Percentiles rank a stretch among this genome's conserved stretches.
phyloP scores from a whole-genome alignment of 768 basidiomycete species.

The Termitomyces sp. region DNA sequence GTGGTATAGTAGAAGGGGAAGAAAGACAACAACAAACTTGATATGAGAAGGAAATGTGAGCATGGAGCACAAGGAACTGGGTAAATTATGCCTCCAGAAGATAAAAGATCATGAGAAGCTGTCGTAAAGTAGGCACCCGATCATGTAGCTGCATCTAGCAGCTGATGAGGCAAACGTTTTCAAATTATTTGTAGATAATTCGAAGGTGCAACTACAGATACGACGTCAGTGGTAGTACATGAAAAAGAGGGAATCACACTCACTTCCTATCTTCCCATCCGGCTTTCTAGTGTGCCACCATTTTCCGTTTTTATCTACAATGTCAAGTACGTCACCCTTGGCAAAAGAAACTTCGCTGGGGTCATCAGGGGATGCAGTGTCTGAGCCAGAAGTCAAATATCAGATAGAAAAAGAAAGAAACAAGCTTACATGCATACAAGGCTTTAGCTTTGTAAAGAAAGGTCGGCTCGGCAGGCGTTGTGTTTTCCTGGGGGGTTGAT shows the following conservation, averaged over 20 bases:
- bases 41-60: slow-evolving; percentile 2
- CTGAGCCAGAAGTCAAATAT: slow-evolving; percentile 37
- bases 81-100: slow-evolving; percentile 4
- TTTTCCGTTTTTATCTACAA: slow-evolving; percentile 88
- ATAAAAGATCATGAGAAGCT: slow-evolving; percentile 11
- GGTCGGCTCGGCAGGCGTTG: slow-evolving; percentile 28
- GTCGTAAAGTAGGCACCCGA: slow-evolving; percentile 16
- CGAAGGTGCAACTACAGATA: slow-evolving; percentile 66
- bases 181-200: slow-evolving; percentile 81
- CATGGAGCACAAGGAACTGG: neutral
- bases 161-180: slow-evolving; percentile 15
- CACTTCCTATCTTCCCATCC: slow-evolving; percentile 76
- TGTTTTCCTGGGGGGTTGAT: slow-evolving; percentile 21
- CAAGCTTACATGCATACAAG: slow-evolving; percentile 75
- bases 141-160: slow-evolving; percentile 11
- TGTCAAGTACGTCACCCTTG: slow-evolving; percentile 90
- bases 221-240: slow-evolving; percentile 7
- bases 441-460: slow-evolving; percentile 82
- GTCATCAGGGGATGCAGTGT: slow-evolving; percentile 91
- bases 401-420: slow-evolving; percentile 6
- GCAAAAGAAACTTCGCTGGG: slow-evolving; percentile 93
- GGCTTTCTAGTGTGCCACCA: slow-evolving; percentile 88
- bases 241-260: slow-evolving; percentile 27
- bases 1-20: slow-evolving; percentile 14
- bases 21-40: slow-evolving; percentile 9